Conservation (phyloP, 2,329 filamentous ascomycete genomes). For the Aspergillus fumigatus region DNA sequence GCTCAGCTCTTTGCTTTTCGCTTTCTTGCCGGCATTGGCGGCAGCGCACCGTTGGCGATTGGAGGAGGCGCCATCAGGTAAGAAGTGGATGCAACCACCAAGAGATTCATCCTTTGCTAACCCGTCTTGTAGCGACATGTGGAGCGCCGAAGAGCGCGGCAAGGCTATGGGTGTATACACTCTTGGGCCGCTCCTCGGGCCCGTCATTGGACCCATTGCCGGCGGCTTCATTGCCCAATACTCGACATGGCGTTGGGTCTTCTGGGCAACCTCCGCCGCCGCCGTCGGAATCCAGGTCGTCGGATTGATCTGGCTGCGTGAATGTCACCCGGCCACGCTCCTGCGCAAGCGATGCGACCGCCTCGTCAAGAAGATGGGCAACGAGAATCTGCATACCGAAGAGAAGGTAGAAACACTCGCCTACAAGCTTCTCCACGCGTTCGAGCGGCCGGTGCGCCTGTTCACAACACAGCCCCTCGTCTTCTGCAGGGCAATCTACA, state of each 20-base stretch:
- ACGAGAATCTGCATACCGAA: neutral
- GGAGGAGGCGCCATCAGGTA: neutral
- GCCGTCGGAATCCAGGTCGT: constrained; percentile 54
- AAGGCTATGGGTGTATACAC: constrained; percentile 56
- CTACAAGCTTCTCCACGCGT: constrained; percentile 5
- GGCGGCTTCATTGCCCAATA: constrained; percentile 58
- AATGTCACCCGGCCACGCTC: constrained; percentile 61
- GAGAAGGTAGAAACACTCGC: constrained; percentile 32
- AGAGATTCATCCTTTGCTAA: constrained; percentile 7
- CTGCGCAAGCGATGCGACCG: constrained; percentile 47
- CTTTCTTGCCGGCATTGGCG: constrained; percentile 56
- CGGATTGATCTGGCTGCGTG: constrained; percentile 55
- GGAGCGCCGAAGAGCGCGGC: constrained; percentile 52
- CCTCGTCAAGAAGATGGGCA: constrained; percentile 1
- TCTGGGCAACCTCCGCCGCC: constrained; percentile 59
- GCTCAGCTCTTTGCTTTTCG: constrained; percentile 54
- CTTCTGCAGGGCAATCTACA: constrained; percentile 49
- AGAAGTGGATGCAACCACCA: neutral
- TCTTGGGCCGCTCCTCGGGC: constrained; percentile 57
- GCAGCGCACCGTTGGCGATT: constrained; percentile 16
- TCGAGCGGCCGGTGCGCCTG: constrained; percentile 47
- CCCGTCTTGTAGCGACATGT: constrained; percentile 13
- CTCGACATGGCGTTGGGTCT: constrained; percentile 66
- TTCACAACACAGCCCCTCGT: constrained; percentile 55
- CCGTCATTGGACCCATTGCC: constrained; percentile 58